phyloP scores from a whole-genome alignment of 352 stramenopile species.

The Pythium grandisporangium region DNA sequence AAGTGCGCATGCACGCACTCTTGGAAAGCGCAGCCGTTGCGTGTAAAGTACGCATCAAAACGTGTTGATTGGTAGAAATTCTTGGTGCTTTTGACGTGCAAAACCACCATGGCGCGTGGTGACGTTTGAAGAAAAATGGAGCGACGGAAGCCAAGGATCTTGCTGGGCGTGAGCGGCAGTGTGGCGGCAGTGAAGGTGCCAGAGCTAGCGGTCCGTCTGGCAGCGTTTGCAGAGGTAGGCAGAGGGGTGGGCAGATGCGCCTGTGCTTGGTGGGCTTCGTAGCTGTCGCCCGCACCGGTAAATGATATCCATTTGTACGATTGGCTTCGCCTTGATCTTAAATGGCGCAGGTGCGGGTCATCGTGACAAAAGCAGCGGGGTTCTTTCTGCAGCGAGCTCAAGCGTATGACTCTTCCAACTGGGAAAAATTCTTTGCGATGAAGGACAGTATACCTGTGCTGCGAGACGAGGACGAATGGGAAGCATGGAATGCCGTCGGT shows the following conservation, averaged over 20 bases:
- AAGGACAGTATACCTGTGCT: conserved; percentile 28
- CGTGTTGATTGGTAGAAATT: conserved; percentile 4
- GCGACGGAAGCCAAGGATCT: conserved; percentile 27
- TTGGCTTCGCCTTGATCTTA: no score
- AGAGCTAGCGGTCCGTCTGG: conserved; percentile 61
- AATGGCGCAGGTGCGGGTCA: conserved; percentile 61
- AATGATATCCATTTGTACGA: no score
- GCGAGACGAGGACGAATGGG: conserved; percentile 79
- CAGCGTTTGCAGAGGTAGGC: conserved; percentile 46
- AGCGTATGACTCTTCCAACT: conserved; percentile 51
- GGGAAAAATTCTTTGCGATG: conserved; percentile 30
- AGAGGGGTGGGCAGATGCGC: no score
- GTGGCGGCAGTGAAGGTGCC: conserved; percentile 85
- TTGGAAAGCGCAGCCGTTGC: no score
- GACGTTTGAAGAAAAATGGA: no score
- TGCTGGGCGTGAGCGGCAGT: conserved; percentile 77
- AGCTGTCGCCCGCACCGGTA: no score
- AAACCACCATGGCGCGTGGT: no score
- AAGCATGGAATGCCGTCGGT: conserved; percentile 61
- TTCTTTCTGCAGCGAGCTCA: conserved; percentile 78
- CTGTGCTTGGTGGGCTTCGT: no score
- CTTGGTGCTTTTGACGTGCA: neutral
- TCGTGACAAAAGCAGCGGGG: conserved; percentile 71
- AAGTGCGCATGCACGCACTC: conserved; percentile 2
- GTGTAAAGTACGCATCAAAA: neutral